Base-by-base conservation (phyloP, 140 eudicot species). In the Senecio squalidus region DNA sequence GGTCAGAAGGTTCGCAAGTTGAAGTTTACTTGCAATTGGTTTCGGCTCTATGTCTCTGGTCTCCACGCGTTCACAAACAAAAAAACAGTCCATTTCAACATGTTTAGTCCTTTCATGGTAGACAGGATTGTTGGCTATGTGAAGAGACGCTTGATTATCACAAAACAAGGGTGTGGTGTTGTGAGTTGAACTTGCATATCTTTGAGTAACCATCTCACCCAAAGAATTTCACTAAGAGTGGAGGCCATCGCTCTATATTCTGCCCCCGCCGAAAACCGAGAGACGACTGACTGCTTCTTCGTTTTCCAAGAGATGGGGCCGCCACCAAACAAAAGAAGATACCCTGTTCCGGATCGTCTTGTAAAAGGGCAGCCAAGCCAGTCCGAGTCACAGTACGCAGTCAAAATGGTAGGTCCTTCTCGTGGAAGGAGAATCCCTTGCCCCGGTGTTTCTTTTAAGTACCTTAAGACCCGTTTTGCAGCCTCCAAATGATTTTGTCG, bases 221-320 rank as follows among this genome's bases (percentile, higher is more conserved):
- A 29, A 29, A 29, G 3, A 29, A 29, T 29, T 21, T 57, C 64
- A 57, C 64, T 57, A 39, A 57, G 28, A 31, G 64, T 57, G 64
- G 29, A 31, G 34, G 64, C 64, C 64, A 57, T 57, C 48, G 64
- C 64, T 57, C 64, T 17, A 57, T 57, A 57, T 39, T 57, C 64
- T 20, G 64, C 64, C 48, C 34, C 29, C 31, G 28, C 62, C 27
- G 28, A 56, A 30, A 26, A 56, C 46, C 18, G n/a, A n/a, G n/a
- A n/a, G n/a, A n/a, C n/a, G n/a, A n/a, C n/a, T n/a, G n/a, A n/a
- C n/a, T n/a, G n/a, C 36, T 24, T 25, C 34, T 28, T 26, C 23
- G 41, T 54, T 54, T 31, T 27, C 60, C 48, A 30, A 57, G 64
- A 57, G 48, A 57, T 34, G 45, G 44, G 63, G 29, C 26, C 63